Percentiles rank a stretch among this genome's conserved stretches.
These are phyloP conservation scores for Geotrichum citri-aurantii DNA, from an alignment of 1,139 yeast species.

Conservation along the genomic window DNA sequence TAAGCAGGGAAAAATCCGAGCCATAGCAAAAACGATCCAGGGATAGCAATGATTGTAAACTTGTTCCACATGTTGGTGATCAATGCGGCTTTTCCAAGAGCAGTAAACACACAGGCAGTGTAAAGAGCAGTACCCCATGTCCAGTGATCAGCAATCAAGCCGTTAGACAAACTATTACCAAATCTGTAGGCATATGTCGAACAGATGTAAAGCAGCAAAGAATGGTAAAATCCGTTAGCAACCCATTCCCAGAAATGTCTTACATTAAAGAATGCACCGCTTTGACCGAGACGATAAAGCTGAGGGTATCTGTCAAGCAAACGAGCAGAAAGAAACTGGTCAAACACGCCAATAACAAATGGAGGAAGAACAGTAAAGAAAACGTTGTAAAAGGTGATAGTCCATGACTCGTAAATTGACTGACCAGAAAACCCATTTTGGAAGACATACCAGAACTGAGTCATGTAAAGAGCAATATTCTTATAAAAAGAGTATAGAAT, in stretches of 20 bases:
- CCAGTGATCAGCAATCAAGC: constrained; percentile 86
- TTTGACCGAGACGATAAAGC: constrained; percentile 83
- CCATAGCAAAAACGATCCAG: constrained; percentile 89
- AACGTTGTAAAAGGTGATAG: constrained; percentile 93
- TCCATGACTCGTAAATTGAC: constrained; percentile 96
- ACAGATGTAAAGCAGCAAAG: constrained; percentile 75
- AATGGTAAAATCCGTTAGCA: constrained; percentile 88
- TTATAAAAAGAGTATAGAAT: constrained; percentile 93
- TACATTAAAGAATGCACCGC: constrained; percentile 82
- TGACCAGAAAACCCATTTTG: constrained; percentile 92
- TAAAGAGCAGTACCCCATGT: constrained; percentile 89
- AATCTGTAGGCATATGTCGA: constrained; percentile 61
- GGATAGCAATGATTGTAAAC: constrained; percentile 84
- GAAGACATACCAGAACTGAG: constrained; percentile 97
- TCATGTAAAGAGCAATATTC: constrained; percentile 91
- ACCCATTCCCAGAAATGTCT: constrained; percentile 97
- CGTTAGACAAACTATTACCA: constrained; percentile 62
- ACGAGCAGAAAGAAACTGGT: constrained; percentile 90
- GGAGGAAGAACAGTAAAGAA: constrained; percentile 94
- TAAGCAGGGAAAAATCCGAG: constrained; percentile 80
- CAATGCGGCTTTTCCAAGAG: constrained; percentile 90
- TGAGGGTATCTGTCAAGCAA: constrained; percentile 89
- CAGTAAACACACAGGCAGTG: constrained; percentile 82
- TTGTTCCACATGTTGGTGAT: constrained; percentile 94
- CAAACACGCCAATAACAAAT: constrained; percentile 91